Evolutionary conservation across 2,329 filamentous ascomycete species (phyloP), one percentile per base, ranked within the genome.

Genomic region (Fusarium secorum): DNA sequence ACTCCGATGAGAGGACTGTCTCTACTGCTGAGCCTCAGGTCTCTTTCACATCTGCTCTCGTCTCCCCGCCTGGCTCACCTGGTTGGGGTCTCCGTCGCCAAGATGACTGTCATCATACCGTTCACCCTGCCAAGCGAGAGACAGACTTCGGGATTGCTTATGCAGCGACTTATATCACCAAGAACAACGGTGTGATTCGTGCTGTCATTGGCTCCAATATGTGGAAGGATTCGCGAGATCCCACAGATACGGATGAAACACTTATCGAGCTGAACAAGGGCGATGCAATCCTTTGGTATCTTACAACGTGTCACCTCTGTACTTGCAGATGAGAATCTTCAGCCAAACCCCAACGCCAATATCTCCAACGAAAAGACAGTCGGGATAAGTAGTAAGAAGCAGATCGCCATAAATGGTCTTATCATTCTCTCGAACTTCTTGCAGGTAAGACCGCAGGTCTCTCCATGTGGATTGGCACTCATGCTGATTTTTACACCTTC

Each of bases 391-490:
- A 36, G 17, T 11, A 36, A 36, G 35, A 36, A 36, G 35, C 35
- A 36, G 35, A 20, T 36, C 35, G 5, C 17, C 17, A 20, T 36
- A 20, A 36, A 36, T 20, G 35, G 35, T 11, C 35, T 36, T 20
- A 36, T 18, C 0, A 36, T 36, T 20, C 35, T 36, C 35, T 36
- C 35, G 5, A 36, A 36, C 35, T 36, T 36, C 35, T 20, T 36
- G 1, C 35, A 36, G 17, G 35, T 36, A 4, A 4, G 17, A 4
- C 17, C 0, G 0, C 10, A 36, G 17, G 0, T 7, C 10, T 7
- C 17, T 36, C 1, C 17, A 20, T 20, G 17, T 36, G 35, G 9
- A 36, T 11, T 10, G 0, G 33, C 2, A 35, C 2, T 18, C 5
- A 18, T 3, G 2, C 17, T 35, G 5, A 35, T 4, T 35, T 35